Conservation (phyloP, 441 rosid species). For the Cnidoscolus chayamansa region DNA sequence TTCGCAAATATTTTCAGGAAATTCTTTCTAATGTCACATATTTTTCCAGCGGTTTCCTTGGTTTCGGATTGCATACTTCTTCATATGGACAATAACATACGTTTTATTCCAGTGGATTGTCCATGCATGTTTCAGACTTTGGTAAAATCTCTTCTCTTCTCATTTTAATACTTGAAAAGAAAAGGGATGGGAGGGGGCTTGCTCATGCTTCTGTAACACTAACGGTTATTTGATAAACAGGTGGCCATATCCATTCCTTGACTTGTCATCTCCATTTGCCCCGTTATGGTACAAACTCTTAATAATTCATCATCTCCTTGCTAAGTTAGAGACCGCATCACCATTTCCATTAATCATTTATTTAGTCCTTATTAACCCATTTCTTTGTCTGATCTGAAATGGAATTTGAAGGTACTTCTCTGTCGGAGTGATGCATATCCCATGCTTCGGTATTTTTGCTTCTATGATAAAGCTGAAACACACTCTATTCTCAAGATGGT, state of each 20-base stretch:
- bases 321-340: neutral
- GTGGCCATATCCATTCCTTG: conserved; percentile 99
- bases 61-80: conserved; percentile 90
- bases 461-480: conserved; percentile 75
- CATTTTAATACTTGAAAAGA: neutral
- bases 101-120: conserved; percentile 84
- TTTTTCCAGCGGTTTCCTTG: conserved; percentile 71
- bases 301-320: neutral
- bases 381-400: conserved; percentile 10
- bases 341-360: neutral
- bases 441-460: conserved; percentile 71
- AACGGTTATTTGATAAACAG: conserved; percentile 35
- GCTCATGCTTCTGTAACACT: neutral
- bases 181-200: neutral
- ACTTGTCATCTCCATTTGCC: conserved; percentile 77
- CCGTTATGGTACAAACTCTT: conserved; percentile 69
- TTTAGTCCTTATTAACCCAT: neutral
- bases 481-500: conserved; percentile 57
- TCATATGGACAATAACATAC: conserved; percentile 73
- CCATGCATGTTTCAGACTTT: conserved; percentile 56
- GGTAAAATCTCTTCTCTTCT: conserved; percentile 41
- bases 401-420: conserved; percentile 63
- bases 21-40: neutral
- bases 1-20: neutral
- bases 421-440: conserved; percentile 85